Evolutionary conservation across 371 early-diverging fungal genomes (phyloP), one percentile per base, ranked within the genome.

Genomic region (Mucor lusitanicus): DNA sequence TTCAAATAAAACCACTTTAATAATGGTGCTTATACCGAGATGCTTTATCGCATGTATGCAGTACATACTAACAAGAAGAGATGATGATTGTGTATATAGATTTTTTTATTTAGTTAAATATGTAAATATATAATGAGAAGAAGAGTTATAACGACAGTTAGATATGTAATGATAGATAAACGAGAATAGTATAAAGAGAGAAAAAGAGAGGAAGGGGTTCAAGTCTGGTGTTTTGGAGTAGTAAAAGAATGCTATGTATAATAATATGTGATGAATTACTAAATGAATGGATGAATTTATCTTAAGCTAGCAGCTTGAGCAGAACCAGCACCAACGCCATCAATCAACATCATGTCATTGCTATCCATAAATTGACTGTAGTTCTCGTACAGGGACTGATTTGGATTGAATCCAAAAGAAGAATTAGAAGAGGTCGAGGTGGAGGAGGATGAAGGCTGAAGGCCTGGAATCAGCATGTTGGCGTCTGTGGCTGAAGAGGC

Each of bases 371-470:
- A 68, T 30, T 62, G 58, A 12, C 57, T 59, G 39, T 63, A 68
- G 19, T 48, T 37, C 58, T 55, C 32, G 21, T 28, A 50, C 21
- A 57, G 30, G 25, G 39, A 25, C 19, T 64, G 35, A 21, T 57
- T 44, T 53, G 58, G 28, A 12, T 33, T 28, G 55, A 67, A 60
- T 5, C 56, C 61, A 44, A 56, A 59, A 19, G 59, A 70, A 9
- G 67, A 63, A 7, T 48, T 58, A 3, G 73, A 69, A 21, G 65
- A 42, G 1, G 69, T 65, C 0, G 68, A 68, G 6, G 72, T 71
- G 12, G 72, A 64, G 0, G 72, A 71, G 1, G 61, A 71, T 27
- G 68, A 72, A 3, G 72, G 65, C 25, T 72, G 72, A 21, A 72
- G 68, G 19, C 60, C 64, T 27, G 71, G 67, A n/a, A 71, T 60